A percentile compares a stretch with the other conserved stretches of the same genome.
Conservation (phyloP, 305 asterid genomes). For the Fraxinus albicans region DNA sequence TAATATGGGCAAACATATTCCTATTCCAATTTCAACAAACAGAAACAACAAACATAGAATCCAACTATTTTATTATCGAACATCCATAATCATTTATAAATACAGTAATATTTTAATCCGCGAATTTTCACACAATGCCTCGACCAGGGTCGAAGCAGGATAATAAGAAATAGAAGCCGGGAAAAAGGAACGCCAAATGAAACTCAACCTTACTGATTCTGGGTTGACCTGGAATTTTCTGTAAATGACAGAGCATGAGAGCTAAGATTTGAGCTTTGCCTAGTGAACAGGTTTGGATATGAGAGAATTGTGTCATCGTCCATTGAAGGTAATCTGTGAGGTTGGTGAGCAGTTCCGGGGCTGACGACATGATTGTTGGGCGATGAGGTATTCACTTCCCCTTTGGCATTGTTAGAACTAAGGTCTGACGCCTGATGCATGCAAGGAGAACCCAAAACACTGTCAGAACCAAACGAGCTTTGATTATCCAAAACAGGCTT, state of each 20-base stretch:
- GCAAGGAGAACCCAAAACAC: conserved; percentile 27
- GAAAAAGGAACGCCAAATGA: background rate
- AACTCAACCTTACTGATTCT: background rate
- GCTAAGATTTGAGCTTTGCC: conserved; percentile 49
- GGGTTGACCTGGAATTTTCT: conserved; percentile 19
- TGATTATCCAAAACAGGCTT: conserved; percentile 33
- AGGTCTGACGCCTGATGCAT: conserved; percentile 24
- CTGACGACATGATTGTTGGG: conserved; percentile 1
- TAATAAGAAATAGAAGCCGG: background rate
- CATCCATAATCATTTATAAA: background rate
- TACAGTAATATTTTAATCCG: background rate
- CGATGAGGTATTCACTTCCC: background rate
- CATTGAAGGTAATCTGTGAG: conserved; percentile 79
- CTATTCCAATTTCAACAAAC: background rate
- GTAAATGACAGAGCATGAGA: conserved; percentile 46
- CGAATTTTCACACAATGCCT: background rate
- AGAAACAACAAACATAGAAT: background rate
- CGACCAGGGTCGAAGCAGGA: background rate
- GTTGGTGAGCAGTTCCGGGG: conserved; percentile 42
- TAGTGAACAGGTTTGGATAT: conserved; percentile 72
- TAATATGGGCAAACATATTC: background rate
- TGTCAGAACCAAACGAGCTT: conserved; percentile 31
- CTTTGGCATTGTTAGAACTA: conserved; percentile 32
- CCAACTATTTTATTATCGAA: background rate
- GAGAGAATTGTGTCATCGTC: conserved; percentile 75